These are phyloP conservation scores for Malus hybrid DNA, from an alignment of 331 rosid genomes.

Conservation along the genomic window DNA sequence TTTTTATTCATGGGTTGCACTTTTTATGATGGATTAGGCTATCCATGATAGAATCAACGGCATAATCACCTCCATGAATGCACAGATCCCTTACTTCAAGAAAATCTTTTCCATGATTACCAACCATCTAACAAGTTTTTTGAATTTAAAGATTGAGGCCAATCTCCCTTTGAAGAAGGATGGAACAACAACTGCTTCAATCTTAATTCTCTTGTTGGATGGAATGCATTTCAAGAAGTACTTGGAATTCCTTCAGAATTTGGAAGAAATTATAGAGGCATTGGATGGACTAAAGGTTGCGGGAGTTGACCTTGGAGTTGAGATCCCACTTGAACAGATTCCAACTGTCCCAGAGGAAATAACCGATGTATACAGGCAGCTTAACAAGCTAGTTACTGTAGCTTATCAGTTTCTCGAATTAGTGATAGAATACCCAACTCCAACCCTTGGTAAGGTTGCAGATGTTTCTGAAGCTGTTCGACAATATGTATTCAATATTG, in stretches of 20 bases:
- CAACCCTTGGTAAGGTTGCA: slow-evolving; percentile 91
- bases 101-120: too few relatives aligned
- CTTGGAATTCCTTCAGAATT: slow-evolving; percentile 60
- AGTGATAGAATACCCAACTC: slow-evolving; percentile 91
- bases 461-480: slow-evolving; percentile 89
- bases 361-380: slow-evolving; percentile 54
- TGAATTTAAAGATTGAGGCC: too few relatives aligned
- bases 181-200: too few relatives aligned
- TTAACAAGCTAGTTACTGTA: slow-evolving; percentile 83
- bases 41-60: too few relatives aligned
- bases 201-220: too few relatives aligned
- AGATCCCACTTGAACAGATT: slow-evolving; percentile 84
- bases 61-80: too few relatives aligned
- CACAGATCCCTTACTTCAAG: too few relatives aligned
- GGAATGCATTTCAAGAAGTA: too few relatives aligned
- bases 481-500: slow-evolving; percentile 36
- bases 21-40: too few relatives aligned
- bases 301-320: slow-evolving; percentile 87
- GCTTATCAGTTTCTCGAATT: slow-evolving; percentile 94
- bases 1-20: too few relatives aligned
- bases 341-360: slow-evolving; percentile 72
- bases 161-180: too few relatives aligned
- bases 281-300: slow-evolving; percentile 93
- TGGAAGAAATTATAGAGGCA: slow-evolving; percentile 62
- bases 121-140: too few relatives aligned